Evolutionary conservation across 345 rosid genomes (phyloP), one percentile per base, ranked within the genome.

Genomic region (Cardamine chenopodiifolia): DNA sequence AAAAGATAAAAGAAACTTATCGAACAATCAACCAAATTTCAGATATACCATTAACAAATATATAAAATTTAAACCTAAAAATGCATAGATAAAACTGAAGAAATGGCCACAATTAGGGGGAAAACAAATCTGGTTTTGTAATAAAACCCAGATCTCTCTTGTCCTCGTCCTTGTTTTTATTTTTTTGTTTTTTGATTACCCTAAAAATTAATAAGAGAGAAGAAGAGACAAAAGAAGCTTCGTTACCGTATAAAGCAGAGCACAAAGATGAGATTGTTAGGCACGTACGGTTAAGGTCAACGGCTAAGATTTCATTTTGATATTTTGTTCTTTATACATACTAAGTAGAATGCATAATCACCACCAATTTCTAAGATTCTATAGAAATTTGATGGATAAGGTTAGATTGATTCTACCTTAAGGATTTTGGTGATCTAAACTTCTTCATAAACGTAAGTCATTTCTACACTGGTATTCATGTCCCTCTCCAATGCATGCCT

Each of bases 91-190:
- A 60, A 66, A 34, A 25, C 44, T 26, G 18, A 56, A 79, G 52
- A 50, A 61, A 59, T 47, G 9, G 26, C 14, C 32, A 26, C 12
- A 70, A 61, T 68, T 53, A 31, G 17, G 13, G 56, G 14, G 9
- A 37, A 56, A 58, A 1, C 49, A 64, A 71, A 77, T 72, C 72
- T 77, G 76, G 76, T 71, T 71, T 66, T 66, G 59, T 31, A 23
- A 77, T 52, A 68, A n/a, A 71, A 77, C 71, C 80, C 72, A 77
- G 80, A 77, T 70, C 72, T 64, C 47, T 47, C 52, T 70, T 64
- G 52, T 70, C 37, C 71, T 55, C 52, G 63, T 70, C 19, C 55
- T 37, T 17, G 47, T 42, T 42, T 11, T 26, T 50, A 0, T 53
- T 40, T 37, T 37, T 9, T 37, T 37, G 5, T 28, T n/a, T 39